Percentiles rank a stretch among this genome's conserved stretches.
Evolutionary conservation across 176 grass and related monocot species (phyloP).

Genomic region (Bonia amplexicaulis): DNA sequence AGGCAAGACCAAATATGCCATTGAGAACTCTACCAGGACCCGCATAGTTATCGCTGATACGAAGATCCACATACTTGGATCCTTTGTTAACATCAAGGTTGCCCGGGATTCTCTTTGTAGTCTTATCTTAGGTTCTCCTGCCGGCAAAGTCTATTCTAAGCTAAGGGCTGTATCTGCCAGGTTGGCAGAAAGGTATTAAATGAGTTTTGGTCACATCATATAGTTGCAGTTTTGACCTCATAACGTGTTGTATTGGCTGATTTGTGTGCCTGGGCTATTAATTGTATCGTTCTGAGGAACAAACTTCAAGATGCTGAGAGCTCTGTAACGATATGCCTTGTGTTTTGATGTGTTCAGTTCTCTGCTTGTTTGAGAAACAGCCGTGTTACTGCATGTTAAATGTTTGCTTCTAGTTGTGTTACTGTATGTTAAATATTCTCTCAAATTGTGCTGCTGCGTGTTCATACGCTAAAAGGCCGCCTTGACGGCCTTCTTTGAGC

Average conservation of each 20-base stretch:
- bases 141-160: conserved; percentile 91
- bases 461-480: neutral
- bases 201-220: neutral
- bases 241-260: conserved; percentile 6
- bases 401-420: neutral
- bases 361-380: neutral
- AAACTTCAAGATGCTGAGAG: neutral
- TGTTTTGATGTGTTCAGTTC: neutral
- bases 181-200: conserved; percentile 67
- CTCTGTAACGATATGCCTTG: neutral
- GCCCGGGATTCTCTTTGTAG: conserved; percentile 86
- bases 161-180: conserved; percentile 76
- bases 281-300: conserved; percentile 2
- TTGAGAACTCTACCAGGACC: conserved; percentile 89
- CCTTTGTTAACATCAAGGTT: conserved; percentile 95
- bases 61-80: conserved; percentile 92
- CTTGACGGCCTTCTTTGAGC: neutral
- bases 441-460: neutral
- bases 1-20: conserved; percentile 86
- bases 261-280: neutral
- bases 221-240: conserved; percentile 13
- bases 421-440: neutral
- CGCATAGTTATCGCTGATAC: conserved; percentile 84
- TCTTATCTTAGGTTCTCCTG: conserved; percentile 87
- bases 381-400: neutral